Evolutionary conservation across 345 rosid species (phyloP), one percentile per base, ranked within the genome.

Genomic region (Brassica incana): DNA sequence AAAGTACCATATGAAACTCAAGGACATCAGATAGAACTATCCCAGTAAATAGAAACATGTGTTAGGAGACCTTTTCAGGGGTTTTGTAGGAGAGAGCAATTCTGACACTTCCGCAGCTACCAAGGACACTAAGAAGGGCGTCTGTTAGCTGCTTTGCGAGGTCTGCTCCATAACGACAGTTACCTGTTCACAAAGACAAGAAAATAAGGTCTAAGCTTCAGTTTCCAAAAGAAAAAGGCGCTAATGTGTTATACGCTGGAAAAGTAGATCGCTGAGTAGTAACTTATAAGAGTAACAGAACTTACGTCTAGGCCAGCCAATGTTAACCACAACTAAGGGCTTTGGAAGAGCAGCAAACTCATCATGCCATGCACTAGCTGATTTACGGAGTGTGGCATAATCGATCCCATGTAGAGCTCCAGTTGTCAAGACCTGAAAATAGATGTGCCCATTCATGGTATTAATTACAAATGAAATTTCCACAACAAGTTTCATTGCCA

Each of bases 341-440:
- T 93, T 95, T 60, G 93, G 95, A 77, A 91, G 84, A 77, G 88
- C 86, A 67, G 99, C 97, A 85, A 95, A 88, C 77, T 91, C 97
- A 73, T 93, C 94, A 78, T 91, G 95, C 98, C 98, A 95, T n/a
- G 82, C 85, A 79, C 87, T 87, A 72, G 99, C 99, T 69, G 98
- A 89, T 86, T 73, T 88, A 60, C 98, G 96, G 29, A 95, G 92
- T 7, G 91, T 84, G 61, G 98, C 85, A 82, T 88, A 86, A 85
- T 95, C 99, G 27, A 93, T 85, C 85, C 88, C 93, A 85, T 95
- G 98, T 75, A 95, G 85, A 69, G 98, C 90, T 85, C 99, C 99
- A 18, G 85, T 30, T 1, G 98, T 93, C 75, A 93, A 91, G 65
- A 93, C 92, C 99, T 95, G 85, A 71, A 77, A 77, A 72, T 33